Conservation (phyloP, 140 eudicot species). For the Cichorium intybus region DNA sequence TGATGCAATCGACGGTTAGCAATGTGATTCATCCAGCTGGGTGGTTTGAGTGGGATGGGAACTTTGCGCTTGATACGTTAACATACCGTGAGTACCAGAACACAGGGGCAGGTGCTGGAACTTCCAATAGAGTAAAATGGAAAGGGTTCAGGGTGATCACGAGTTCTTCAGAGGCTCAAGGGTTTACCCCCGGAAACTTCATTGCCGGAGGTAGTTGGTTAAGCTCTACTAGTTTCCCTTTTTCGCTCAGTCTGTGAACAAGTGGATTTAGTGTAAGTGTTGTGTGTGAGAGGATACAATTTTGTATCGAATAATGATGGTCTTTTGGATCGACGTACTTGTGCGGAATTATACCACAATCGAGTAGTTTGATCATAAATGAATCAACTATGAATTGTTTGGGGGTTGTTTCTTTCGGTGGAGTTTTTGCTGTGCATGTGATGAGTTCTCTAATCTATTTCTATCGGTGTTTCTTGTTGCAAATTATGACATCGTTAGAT, state of each 20-base stretch:
- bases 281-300: background rate
- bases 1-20: conserved; percentile 26
- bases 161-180: conserved; percentile 26
- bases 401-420: too few relatives aligned
- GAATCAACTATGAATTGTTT: too few relatives aligned
- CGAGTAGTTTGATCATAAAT: background rate
- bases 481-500: background rate
- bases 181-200: conserved; percentile 34
- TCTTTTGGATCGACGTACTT: background rate
- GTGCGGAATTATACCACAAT: background rate
- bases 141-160: conserved; percentile 29
- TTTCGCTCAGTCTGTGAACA: conserved; percentile 30
- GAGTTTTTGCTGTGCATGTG: too few relatives aligned
- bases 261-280: background rate
- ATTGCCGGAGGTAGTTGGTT: conserved; percentile 43
- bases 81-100: conserved; percentile 40
- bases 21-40: conserved; percentile 40
- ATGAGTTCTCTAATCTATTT: too few relatives aligned
- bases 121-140: conserved; percentile 41
- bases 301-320: background rate
- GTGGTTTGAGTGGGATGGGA: conserved; percentile 47
- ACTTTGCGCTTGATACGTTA: conserved; percentile 40
- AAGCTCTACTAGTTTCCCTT: conserved; percentile 36
- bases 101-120: conserved; percentile 39
- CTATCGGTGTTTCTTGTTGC: too few relatives aligned